Conservation (phyloP, 768 basidiomycete species). For the Dentipellis sp. region DNA sequence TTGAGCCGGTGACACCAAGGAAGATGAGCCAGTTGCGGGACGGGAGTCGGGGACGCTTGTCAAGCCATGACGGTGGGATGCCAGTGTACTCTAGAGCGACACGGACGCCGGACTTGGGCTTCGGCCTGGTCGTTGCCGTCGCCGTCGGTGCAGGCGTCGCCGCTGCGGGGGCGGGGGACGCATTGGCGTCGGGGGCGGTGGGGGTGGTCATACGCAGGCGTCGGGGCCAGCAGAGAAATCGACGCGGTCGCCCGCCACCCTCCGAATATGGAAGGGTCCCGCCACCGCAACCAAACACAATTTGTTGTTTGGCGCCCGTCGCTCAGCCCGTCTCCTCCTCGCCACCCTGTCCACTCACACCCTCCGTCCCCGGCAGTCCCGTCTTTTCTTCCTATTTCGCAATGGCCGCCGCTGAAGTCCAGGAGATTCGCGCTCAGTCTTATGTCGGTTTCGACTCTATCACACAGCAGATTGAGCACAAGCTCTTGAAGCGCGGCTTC, state of each 20-base stretch:
- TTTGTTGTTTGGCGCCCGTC: not conserved
- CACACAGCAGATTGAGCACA: conserved; percentile 96
- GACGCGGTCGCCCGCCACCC: not conserved
- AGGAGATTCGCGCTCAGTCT: conserved; percentile 84
- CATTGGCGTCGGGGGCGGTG: not conserved
- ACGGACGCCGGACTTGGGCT: conserved; percentile 41
- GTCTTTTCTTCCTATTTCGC: conserved; percentile 1
- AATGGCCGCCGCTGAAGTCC: conserved; percentile 18
- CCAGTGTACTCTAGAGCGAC: conserved; percentile 60
- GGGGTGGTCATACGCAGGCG: not conserved
- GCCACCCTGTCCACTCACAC: not conserved
- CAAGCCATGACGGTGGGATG: conserved; percentile 65
- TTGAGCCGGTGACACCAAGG: conserved; percentile 61
- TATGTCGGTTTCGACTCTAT: conserved; percentile 99
- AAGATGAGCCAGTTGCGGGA: conserved; percentile 95
- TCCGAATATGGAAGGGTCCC: not conserved
- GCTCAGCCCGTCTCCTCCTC: too few relatives aligned
- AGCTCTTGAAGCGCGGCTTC: conserved; percentile 97
- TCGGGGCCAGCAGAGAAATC: not conserved
- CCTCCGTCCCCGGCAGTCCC: not conserved
- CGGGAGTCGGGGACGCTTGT: conserved; percentile 78
- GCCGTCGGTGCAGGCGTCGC: not conserved
- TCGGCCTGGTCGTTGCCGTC: not conserved
- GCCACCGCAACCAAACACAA: not conserved
- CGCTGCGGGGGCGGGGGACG: not conserved